Conservation (phyloP, 2,329 filamentous ascomycete genomes). For the Alternaria sp. region DNA sequence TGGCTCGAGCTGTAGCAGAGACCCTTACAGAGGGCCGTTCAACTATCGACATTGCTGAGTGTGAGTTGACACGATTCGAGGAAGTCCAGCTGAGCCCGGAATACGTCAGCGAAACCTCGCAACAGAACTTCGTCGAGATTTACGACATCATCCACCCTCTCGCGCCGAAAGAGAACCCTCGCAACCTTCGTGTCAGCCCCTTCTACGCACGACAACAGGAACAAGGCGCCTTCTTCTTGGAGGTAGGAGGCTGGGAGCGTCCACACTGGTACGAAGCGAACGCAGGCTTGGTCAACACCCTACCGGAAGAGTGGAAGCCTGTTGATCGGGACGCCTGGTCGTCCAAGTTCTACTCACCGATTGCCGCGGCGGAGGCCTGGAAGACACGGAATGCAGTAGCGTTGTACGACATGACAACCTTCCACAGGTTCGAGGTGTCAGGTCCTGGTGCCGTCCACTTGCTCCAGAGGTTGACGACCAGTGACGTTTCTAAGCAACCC, state of each 20-base stretch:
- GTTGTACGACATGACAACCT: slow-evolving; percentile 68
- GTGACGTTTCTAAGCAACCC: slow-evolving; percentile 55
- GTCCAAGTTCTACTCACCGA: slow-evolving; percentile 62
- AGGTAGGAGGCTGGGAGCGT: slow-evolving; percentile 66
- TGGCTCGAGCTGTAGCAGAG: slow-evolving; percentile 66
- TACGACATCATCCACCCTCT: slow-evolving; percentile 70
- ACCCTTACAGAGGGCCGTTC: slow-evolving; percentile 63
- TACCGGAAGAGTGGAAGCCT: slow-evolving; percentile 63
- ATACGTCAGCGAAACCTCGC: slow-evolving; percentile 65
- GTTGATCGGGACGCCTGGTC: slow-evolving; percentile 66
- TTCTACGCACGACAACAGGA: slow-evolving; percentile 63
- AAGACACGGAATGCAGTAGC: slow-evolving; percentile 68
- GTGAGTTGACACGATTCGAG: slow-evolving; percentile 67
- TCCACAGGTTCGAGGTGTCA: slow-evolving; percentile 63
- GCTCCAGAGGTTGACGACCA: slow-evolving; percentile 61
- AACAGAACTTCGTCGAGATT: slow-evolving; percentile 68
- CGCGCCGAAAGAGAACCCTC: slow-evolving; percentile 63
- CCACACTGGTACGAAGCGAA: slow-evolving; percentile 69
- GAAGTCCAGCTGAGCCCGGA: slow-evolving; percentile 62
- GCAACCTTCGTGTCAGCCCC: slow-evolving; percentile 65
- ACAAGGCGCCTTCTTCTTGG: slow-evolving; percentile 65
- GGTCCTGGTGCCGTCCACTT: slow-evolving; percentile 64
- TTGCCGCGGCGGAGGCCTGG: slow-evolving; percentile 67
- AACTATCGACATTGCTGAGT: slow-evolving; percentile 63
- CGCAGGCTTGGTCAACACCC: slow-evolving; percentile 55